These are phyloP conservation scores for Dunaliella sp. DNA, from an alignment of 139 green algal species.

Conservation along the genomic window DNA sequence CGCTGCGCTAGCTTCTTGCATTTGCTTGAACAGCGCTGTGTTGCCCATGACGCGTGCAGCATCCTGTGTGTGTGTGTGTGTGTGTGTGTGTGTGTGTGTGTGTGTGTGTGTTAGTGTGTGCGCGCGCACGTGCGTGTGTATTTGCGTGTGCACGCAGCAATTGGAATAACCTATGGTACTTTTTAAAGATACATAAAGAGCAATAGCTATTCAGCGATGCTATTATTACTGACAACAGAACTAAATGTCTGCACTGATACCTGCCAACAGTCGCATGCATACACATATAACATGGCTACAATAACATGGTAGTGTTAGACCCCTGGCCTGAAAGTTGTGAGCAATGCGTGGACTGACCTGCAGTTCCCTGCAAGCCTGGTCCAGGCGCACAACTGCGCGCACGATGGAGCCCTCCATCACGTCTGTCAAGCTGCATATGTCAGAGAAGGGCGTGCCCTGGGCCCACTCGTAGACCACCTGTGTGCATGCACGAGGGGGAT, in stretches of 20 bases:
- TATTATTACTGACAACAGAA: not conserved
- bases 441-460: constrained; percentile 78
- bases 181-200: too few relatives aligned
- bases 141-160: not conserved
- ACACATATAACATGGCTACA: too few relatives aligned
- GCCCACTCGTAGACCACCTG: constrained; percentile 98
- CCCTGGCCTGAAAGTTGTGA: too few relatives aligned
- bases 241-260: not conserved
- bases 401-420: constrained; percentile 93
- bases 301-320: too few relatives aligned
- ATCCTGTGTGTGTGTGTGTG: constrained; percentile 38
- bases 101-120: not conserved
- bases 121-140: not conserved
- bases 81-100: not conserved
- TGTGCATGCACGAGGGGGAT: too few relatives aligned
- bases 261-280: too few relatives aligned
- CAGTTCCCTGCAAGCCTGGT: constrained; percentile 49
- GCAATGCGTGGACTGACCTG: constrained; percentile 11
- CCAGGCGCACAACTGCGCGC: constrained; percentile 79
- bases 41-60: constrained; percentile 95
- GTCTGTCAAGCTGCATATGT: constrained; percentile 89
- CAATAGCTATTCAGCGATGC: not conserved
- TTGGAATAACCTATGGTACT: too few relatives aligned
- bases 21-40: constrained; percentile 81
- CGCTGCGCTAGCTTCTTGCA: constrained; percentile 77